Evolutionary conservation across 257 asterid genomes (phyloP), one percentile per base, ranked within the genome.

Genomic region (Catharanthus roseus): DNA sequence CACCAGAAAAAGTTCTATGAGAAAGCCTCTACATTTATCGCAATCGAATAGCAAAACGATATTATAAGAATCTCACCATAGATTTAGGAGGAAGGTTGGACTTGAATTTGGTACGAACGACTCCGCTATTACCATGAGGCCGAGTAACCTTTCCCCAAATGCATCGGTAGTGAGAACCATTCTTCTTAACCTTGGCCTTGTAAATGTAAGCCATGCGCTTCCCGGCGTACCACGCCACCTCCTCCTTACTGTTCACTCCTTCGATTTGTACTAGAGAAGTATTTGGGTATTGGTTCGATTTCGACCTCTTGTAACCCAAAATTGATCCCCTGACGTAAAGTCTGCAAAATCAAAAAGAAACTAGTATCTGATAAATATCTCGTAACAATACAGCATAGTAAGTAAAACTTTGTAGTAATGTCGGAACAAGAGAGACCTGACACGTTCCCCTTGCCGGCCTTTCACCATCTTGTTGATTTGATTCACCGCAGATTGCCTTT

Each of bases 71-170:
- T 19, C n/a, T 29, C 16, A 67, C 60, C 71, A 67, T 67, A 50
- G 58, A 28, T 16, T 67, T 67, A 67, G 71, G 71, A 5, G 71
- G 71, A 10, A 67, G 55, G 28, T 67, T 45, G 5, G 71, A 45
- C 58, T 67, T 67, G 71, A 67, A 67, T 54, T 67, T 67, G 28
- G 71, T 58, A 0, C 71, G 58, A 26, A 67, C 71, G 0, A 67
- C 71, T 18, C 71, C 71, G 58, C 71, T 67, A 18, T 67, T 67
- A 33, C 71, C 71, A 44, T 67, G 71, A 69, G 73, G 65, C 5
- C 73, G 47, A 56, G 62, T 18, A n/a, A 69, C 73, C 34, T 69
- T 69, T 28, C 73, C 73, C 73, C 73, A 53, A 50, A 69, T 69
- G 65, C 73, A 69, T 47, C 51, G 73, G 41, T 69, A 69, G 19